Conservation (phyloP, 306 rosid species). For the Acmispon strigosus region DNA sequence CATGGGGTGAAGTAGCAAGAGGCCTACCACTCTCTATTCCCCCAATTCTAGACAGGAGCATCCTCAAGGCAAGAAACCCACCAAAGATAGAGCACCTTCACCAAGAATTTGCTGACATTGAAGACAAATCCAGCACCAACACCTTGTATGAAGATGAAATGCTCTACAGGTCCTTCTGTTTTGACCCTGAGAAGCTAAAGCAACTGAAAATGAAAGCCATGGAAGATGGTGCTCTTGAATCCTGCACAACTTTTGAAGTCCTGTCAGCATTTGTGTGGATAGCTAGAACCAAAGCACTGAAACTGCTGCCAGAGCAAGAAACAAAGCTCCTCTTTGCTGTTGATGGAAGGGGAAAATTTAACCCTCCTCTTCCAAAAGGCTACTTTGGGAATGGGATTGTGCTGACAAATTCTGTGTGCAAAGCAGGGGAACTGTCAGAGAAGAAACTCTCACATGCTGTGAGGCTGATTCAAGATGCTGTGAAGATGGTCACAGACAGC, state of each 20-base stretch:
- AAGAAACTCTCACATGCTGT: slow-evolving; percentile 58
- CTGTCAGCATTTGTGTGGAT: slow-evolving; percentile 90
- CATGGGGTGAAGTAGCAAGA: slow-evolving; percentile 84
- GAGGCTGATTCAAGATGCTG: slow-evolving; percentile 62
- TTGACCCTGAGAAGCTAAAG: slow-evolving; percentile 60
- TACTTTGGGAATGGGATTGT: slow-evolving; percentile 80
- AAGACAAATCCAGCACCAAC: slow-evolving; percentile 50
- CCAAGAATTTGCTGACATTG: slow-evolving; percentile 73
- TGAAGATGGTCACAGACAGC: slow-evolving; percentile 52
- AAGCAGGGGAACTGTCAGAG: slow-evolving; percentile 57
- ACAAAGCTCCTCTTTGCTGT: slow-evolving; percentile 91
- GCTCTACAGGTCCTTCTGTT: slow-evolving; percentile 65
- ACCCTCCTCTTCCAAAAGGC: slow-evolving; percentile 72
- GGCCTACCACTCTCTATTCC: slow-evolving; percentile 49
- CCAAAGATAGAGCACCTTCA: slow-evolving; percentile 55
- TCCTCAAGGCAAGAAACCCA: slow-evolving; percentile 52
- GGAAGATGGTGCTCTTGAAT: slow-evolving; percentile 52
- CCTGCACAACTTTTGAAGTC: slow-evolving; percentile 72
- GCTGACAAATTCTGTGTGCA: slow-evolving; percentile 54
- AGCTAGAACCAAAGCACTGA: slow-evolving; percentile 64
- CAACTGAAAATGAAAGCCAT: slow-evolving; percentile 51
- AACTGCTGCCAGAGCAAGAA: slow-evolving; percentile 51
- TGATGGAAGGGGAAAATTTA: slow-evolving; percentile 63
- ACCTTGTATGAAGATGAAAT: slow-evolving; percentile 52
- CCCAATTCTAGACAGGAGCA: slow-evolving; percentile 61